Evolutionary conservation across 2,329 filamentous ascomycete genomes (phyloP).

Genomic region (Botrytis aclada): DNA sequence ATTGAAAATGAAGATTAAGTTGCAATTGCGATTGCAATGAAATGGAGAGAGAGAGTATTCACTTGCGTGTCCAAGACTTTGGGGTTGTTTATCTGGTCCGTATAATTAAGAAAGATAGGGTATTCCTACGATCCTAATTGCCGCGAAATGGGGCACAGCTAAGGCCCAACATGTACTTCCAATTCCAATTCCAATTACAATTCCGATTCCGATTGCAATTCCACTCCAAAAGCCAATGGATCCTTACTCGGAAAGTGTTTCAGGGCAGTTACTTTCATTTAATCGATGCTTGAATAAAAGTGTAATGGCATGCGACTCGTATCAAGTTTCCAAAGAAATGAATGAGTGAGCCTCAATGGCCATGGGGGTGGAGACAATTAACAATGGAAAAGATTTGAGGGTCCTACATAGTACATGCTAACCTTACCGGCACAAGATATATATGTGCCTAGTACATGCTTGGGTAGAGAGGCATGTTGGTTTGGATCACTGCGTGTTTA

Average conservation of each 20-base stretch:
- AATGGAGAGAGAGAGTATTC: background rate
- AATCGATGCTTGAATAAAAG: slow-evolving; percentile 8
- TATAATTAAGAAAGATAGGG: slow-evolving; percentile 9
- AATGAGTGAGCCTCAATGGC: slow-evolving; percentile 8
- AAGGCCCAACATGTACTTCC: background rate
- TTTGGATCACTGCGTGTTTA: background rate
- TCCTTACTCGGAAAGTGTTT: slow-evolving; percentile 17
- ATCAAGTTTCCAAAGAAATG: slow-evolving; percentile 2
- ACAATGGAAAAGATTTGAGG: background rate
- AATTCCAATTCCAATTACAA: background rate
- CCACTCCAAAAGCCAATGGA: background rate
- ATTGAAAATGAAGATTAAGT: background rate
- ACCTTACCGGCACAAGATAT: background rate
- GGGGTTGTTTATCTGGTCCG: slow-evolving; percentile 1
- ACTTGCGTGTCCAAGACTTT: slow-evolving; percentile 3
- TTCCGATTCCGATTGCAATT: background rate
- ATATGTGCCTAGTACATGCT: background rate
- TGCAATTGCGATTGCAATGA: slow-evolving; percentile 1
- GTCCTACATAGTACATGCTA: background rate
- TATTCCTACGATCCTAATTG: slow-evolving; percentile 12
- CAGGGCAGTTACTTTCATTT: slow-evolving; percentile 7
- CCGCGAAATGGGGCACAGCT: slow-evolving; percentile 11
- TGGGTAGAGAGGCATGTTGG: background rate
- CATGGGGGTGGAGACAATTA: background rate
- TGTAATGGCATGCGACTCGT: slow-evolving; percentile 6